Evolutionary conservation across 257 asterid species (phyloP).

Genomic region (Petunia axillaris): DNA sequence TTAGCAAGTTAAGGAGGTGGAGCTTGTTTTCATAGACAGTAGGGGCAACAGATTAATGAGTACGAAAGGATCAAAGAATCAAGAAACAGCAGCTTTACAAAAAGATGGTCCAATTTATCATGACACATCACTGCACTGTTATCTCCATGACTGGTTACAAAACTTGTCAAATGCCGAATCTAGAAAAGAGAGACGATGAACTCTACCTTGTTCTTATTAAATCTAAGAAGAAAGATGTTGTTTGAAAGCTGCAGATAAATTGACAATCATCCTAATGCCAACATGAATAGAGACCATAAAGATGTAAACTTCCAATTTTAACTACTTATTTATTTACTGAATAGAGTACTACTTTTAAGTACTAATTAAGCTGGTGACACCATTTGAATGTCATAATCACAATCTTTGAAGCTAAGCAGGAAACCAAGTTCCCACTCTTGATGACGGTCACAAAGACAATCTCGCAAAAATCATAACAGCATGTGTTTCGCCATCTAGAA

Average conservation of each 20-base stretch:
- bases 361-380: neutral
- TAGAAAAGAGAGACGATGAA: too few relatives aligned
- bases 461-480: neutral
- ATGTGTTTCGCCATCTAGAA: too few relatives aligned
- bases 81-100: too few relatives aligned
- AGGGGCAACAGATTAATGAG: neutral
- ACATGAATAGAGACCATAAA: neutral
- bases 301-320: neutral
- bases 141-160: neutral
- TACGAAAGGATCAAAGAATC: neutral
- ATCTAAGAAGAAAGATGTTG: too few relatives aligned
- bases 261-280: neutral
- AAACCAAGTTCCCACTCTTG: too few relatives aligned
- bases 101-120: neutral
- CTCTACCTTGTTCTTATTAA: too few relatives aligned
- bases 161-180: neutral
- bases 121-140: neutral
- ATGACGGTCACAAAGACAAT: neutral
- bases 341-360: neutral
- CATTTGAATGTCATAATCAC: neutral
- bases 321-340: neutral
- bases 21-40: too few relatives aligned
- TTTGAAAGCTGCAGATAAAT: neutral
- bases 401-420: neutral
- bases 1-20: too few relatives aligned